These are phyloP conservation scores for Dentiscutata heterogama DNA, from an alignment of 371 early-diverging fungal genomes.

Conservation along the genomic window DNA sequence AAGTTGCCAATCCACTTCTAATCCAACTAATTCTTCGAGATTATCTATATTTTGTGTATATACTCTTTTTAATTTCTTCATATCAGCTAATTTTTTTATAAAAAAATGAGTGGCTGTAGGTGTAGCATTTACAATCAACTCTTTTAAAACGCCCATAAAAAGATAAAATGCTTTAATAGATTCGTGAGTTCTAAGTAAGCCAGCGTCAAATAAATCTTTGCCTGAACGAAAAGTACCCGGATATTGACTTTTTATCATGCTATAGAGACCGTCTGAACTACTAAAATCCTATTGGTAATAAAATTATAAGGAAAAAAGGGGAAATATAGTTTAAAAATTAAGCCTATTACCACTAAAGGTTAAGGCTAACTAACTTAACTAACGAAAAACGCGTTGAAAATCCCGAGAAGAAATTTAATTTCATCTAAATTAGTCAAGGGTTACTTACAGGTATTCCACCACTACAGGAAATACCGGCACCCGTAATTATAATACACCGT, in stretches of 20 bases:
- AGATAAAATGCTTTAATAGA: conserved; percentile 89
- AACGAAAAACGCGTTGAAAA: background rate
- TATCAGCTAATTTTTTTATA: conserved; percentile 77
- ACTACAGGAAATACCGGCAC: conserved; percentile 94
- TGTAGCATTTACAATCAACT: conserved; percentile 72
- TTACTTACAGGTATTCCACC: conserved; percentile 88
- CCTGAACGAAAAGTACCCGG: conserved; percentile 85
- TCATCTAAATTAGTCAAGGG: background rate
- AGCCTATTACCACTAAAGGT: too few relatives aligned
- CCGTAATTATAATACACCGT: conserved; percentile 85
- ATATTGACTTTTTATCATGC: conserved; percentile 83
- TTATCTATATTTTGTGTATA: conserved; percentile 99
- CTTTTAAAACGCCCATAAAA: conserved; percentile 95
- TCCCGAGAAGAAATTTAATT: too few relatives aligned
- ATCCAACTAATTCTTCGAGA: conserved; percentile 79
- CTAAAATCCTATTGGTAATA: conserved; percentile 78
- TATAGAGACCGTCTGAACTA: conserved; percentile 81
- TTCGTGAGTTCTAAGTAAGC: conserved; percentile 79
- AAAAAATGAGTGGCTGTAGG: conserved; percentile 93
- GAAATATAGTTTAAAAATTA: background rate
- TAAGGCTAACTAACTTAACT: background rate
- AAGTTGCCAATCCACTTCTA: conserved; percentile 51
- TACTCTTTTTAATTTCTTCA: conserved; percentile 83
- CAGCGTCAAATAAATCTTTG: conserved; percentile 96
- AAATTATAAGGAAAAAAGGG: conserved; percentile 7